Evolutionary conservation across 2,329 filamentous ascomycete genomes (phyloP).

Genomic region (Aureobasidium musti): DNA sequence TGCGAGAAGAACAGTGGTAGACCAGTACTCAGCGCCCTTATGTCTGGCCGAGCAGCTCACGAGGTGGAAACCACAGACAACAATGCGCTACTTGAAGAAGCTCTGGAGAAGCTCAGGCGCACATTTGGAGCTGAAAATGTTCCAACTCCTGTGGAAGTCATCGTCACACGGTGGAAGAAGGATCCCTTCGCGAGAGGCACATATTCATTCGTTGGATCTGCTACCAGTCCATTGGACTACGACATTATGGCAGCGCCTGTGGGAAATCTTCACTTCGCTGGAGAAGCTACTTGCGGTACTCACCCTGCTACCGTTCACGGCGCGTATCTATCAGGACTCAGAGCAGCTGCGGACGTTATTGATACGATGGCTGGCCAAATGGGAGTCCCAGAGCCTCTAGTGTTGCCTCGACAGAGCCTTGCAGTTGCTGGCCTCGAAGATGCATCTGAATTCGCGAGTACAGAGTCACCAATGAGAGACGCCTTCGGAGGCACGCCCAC

Average conservation of each 20-base stretch:
- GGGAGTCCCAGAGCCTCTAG: slow-evolving; percentile 70
- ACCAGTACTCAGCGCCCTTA: slow-evolving; percentile 81
- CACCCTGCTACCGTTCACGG: slow-evolving; percentile 97
- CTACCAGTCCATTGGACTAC: slow-evolving; percentile 84
- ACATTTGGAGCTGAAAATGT: slow-evolving; percentile 68
- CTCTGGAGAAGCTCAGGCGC: slow-evolving; percentile 72
- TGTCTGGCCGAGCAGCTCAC: slow-evolving; percentile 93
- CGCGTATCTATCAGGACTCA: slow-evolving; percentile 88
- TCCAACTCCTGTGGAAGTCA: slow-evolving; percentile 76
- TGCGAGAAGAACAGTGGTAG: slow-evolving; percentile 85
- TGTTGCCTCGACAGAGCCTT: slow-evolving; percentile 59
- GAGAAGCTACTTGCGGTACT: slow-evolving; percentile 92
- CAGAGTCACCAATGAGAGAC: neutral
- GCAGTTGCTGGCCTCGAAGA: slow-evolving; percentile 46
- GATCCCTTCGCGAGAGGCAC: slow-evolving; percentile 91
- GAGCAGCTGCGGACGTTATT: slow-evolving; percentile 83
- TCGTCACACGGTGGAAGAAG: slow-evolving; percentile 89
- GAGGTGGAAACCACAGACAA: slow-evolving; percentile 79
- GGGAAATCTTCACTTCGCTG: slow-evolving; percentile 90
- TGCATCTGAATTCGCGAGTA: neutral
- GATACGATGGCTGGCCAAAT: slow-evolving; percentile 81
- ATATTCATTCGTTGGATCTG: slow-evolving; percentile 89
- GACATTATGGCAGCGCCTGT: slow-evolving; percentile 83
- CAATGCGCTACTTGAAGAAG: slow-evolving; percentile 74
- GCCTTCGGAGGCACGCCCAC: neutral